A percentile compares a stretch with the other conserved stretches of the same genome.
These are phyloP conservation scores for Peronosclerospora sorghi DNA, from an alignment of 352 stramenopile genomes.

Conservation along the genomic window DNA sequence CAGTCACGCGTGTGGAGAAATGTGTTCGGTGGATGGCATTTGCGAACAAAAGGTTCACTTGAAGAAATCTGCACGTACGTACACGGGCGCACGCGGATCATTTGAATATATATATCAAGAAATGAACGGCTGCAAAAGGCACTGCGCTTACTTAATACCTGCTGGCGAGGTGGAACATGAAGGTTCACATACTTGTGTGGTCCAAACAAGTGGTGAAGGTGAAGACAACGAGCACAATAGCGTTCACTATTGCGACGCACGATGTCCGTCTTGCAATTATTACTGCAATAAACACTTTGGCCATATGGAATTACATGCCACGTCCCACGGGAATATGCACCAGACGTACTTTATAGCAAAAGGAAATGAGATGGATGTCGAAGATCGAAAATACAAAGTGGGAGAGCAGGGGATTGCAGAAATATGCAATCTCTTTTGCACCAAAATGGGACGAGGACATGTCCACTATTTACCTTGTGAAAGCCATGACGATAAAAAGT, in stretches of 20 bases:
- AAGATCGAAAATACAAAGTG: constrained; percentile 23
- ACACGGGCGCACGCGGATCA: constrained; percentile 25
- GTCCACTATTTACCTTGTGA: constrained; percentile 23
- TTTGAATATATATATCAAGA: constrained; percentile 58
- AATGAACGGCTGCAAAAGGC: constrained; percentile 57
- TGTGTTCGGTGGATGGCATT: too few relatives aligned
- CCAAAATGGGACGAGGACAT: constrained; percentile 27
- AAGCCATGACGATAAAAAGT: constrained; percentile 4
- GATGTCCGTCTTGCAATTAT: constrained; percentile 49
- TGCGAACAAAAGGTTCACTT: constrained; percentile 51
- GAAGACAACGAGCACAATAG: constrained; percentile 1
- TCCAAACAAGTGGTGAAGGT: constrained; percentile 2
- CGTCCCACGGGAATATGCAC: constrained; percentile 56
- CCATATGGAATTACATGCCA: constrained; percentile 36
- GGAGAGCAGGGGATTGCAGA: too few relatives aligned
- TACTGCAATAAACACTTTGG: constrained; percentile 48
- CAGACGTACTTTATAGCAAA: constrained; percentile 56
- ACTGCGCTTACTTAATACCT: constrained; percentile 25
- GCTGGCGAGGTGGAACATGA: constrained; percentile 24
- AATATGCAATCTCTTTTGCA: constrained; percentile 36
- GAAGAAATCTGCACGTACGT: constrained; percentile 39
- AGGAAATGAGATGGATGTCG: constrained; percentile 33
- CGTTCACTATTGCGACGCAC: constrained; percentile 42
- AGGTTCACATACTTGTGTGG: constrained; percentile 29
- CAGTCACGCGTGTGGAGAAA: too few relatives aligned